phyloP scores from a whole-genome alignment of 495 filamentous ascomycete species.

The Lasiosphaeria ovina region DNA sequence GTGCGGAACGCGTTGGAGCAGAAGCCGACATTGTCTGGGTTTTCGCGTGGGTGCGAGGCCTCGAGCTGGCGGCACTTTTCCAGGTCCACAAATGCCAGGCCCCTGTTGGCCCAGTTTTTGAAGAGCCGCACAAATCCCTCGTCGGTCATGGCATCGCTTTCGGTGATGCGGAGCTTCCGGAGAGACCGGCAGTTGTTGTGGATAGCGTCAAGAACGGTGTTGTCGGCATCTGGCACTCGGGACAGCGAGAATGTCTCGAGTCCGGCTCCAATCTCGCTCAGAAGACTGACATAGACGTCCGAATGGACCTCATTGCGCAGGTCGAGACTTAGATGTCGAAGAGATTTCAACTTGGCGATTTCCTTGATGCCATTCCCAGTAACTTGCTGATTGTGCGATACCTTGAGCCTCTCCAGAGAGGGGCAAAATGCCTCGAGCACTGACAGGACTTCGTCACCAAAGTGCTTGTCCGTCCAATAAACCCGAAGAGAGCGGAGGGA shows the following conservation, averaged over 20 bases:
- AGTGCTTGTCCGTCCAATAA: conserved; percentile 68
- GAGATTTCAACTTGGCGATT: conserved; percentile 54
- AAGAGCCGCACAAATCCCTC: conserved; percentile 69
- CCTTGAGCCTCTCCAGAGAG: conserved; percentile 68
- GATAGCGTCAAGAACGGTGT: conserved; percentile 61
- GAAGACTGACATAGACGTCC: conserved; percentile 55
- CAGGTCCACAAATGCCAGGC: conserved; percentile 67
- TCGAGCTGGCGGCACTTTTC: conserved; percentile 73
- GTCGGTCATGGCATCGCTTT: conserved; percentile 72
- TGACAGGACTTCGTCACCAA: conserved; percentile 53
- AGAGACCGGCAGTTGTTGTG: conserved; percentile 66
- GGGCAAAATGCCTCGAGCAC: conserved; percentile 57
- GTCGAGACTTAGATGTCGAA: conserved; percentile 72
- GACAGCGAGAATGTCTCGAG: conserved; percentile 73
- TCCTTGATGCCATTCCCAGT: conserved; percentile 43
- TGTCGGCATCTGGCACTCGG: conserved; percentile 55
- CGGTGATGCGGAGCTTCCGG: conserved; percentile 71
- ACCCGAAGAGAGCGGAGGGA: conserved; percentile 66
- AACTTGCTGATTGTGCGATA: conserved; percentile 55
- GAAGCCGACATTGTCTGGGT: conserved; percentile 65
- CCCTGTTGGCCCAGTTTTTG: conserved; percentile 67
- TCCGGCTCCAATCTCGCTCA: conserved; percentile 56
- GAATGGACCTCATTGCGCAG: conserved; percentile 55
- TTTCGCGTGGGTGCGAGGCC: conserved; percentile 49
- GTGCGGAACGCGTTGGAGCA: conserved; percentile 70